Conservation (phyloP, 2,329 filamentous ascomycete species). For the Colletotrichum abscissum region DNA sequence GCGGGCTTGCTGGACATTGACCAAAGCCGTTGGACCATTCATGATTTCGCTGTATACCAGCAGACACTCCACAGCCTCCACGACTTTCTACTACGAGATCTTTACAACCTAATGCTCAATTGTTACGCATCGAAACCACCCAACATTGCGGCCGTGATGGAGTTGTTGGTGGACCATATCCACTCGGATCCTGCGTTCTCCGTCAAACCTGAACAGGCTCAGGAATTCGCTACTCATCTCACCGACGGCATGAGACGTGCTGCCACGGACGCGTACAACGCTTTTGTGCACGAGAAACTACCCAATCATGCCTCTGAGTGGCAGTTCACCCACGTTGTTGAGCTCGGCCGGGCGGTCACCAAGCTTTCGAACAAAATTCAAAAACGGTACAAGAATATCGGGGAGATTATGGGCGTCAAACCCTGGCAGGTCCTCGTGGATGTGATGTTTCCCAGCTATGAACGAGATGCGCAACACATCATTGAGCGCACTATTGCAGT, state of each 20-base stretch:
- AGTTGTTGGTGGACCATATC: conserved; percentile 84
- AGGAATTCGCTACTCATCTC: conserved; percentile 78
- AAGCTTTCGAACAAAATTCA: conserved; percentile 89
- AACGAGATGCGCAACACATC: conserved; percentile 87
- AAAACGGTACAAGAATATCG: conserved; percentile 90
- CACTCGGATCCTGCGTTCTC: conserved; percentile 82
- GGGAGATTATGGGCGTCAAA: conserved; percentile 83
- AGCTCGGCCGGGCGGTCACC: conserved; percentile 86
- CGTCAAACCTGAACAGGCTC: conserved; percentile 74
- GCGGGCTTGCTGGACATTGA: conserved; percentile 66
- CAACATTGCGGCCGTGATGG: conserved; percentile 82
- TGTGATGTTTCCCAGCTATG: conserved; percentile 89
- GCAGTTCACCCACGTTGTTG: conserved; percentile 91
- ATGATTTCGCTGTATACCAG: conserved; percentile 78
- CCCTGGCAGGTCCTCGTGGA: conserved; percentile 78
- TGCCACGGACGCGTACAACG: conserved; percentile 83
- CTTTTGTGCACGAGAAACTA: conserved; percentile 82
- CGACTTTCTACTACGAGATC: conserved; percentile 84
- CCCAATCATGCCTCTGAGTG: conserved; percentile 84
- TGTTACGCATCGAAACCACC: conserved; percentile 92
- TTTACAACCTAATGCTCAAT: conserved; percentile 87
- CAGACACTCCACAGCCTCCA: conserved; percentile 80
- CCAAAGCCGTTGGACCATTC: conserved; percentile 73
- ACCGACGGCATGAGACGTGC: conserved; percentile 78
- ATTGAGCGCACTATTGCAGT: conserved; percentile 83